Base-by-base conservation (phyloP, 257 asterid species). In the Nicotiana obtusifolia region DNA sequence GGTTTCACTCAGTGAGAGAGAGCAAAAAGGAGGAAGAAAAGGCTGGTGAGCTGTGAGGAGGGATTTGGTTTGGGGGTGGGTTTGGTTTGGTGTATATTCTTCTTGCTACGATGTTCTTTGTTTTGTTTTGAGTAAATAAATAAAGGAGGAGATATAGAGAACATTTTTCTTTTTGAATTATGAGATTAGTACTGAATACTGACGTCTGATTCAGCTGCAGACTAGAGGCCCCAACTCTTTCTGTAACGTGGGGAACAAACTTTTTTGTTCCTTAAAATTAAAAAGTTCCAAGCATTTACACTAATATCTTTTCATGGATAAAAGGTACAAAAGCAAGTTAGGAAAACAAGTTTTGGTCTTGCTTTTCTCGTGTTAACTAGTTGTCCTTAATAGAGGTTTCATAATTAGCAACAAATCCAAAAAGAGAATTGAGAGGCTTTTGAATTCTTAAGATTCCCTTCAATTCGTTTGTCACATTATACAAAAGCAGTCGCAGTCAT, bases 301-400 rank as follows among this genome's bases (percentile, higher is more conserved):
- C 41, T 22, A 64, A 16, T 9, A 80, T 62, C 82, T 67, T 80
- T 80, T 64, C 28, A 30, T 13, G 17, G 82, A 22, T 53, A 62
- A 64, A 47, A 44, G 31, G 82, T 41, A 17, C 30, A 64, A 80
- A 47, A 41, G 37, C 44, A 65, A 30, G 37, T 14, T 8, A 41
- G 49, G 9, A 41, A 7, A 28, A 79, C 82, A 79, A 61, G 28
- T 64, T 49, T 79, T 20, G 75, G 68, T 41, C 60, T 37, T 49
- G 80, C 82, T 79, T 37, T 78, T n/a, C 82, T 60, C 56, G 71
- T 61, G 71, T 28, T 61, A 10, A 59, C 47, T 79, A 41, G 75
- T 78, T 60, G 54, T 78, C 71, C 73, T 60, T 60, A 7, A 33
- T 37, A 10, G 57, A 26, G 24, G 14, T 28, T 60, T 61, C 37